Conservation (phyloP, 176 grass and related monocot species). For the Alopecurus myosuroides region DNA sequence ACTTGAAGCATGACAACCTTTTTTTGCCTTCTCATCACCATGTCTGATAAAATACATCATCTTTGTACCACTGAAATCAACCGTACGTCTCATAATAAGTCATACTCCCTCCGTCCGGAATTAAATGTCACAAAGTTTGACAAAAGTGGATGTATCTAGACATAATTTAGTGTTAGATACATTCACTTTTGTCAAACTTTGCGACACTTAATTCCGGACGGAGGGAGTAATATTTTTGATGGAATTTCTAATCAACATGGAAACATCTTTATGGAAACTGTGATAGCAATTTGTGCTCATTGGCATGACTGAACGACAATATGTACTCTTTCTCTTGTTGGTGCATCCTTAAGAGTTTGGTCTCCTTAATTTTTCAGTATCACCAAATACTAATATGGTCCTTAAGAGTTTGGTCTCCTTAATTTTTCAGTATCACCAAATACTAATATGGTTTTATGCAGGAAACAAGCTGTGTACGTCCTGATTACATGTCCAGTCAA, state of each 20-base stretch:
- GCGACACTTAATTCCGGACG: no score
- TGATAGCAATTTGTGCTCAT: neutral
- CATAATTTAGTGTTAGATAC: no score
- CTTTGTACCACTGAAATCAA: neutral
- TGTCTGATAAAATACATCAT: constrained; percentile 12
- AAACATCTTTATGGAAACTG: neutral
- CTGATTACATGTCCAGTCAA: constrained; percentile 78
- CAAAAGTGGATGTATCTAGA: no score
- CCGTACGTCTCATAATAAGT: neutral
- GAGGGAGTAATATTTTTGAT: neutral
- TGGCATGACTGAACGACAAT: neutral
- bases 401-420: neutral
- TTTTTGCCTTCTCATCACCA: neutral
- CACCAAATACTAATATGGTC: neutral
- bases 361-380: constrained; percentile 17
- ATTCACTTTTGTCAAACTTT: no score
- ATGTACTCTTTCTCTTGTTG: neutral
- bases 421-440: constrained; percentile 18
- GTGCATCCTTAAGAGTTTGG: neutral
- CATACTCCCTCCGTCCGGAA: no score
- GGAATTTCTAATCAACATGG: neutral
- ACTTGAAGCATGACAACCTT: neutral
- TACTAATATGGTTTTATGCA: constrained; percentile 30
- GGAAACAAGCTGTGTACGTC: constrained; percentile 48
- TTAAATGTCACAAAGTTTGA: no score